Evolutionary conservation across 2,329 filamentous ascomycete genomes (phyloP), one percentile per base, ranked within the genome.

Genomic region (Aspergillus fumigatus): DNA sequence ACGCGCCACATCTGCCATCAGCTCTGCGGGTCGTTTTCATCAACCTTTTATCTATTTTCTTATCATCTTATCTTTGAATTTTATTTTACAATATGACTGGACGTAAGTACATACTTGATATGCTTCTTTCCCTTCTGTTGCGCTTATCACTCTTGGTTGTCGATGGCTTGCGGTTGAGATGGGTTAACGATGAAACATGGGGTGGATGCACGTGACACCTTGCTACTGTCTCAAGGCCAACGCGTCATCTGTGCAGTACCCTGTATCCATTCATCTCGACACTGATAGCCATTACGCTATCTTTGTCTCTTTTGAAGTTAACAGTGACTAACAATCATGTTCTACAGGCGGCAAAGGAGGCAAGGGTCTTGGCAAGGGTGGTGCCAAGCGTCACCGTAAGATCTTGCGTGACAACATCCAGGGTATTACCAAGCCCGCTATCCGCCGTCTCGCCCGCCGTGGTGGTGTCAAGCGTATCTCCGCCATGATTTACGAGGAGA

Each of bases 381-480:
- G 93, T 80, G 93, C 93, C 81, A 97, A 97, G 89, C 93, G 93
- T 80, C 93, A 97, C 83, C 88, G 93, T 74, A 97, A 97, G 90
- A 97, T 97, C 85, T 85, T 97, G 79, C 92, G 93, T 80, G 93
- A 97, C 89, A 97, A 97, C 89, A 97, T 97, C 77, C 92, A 97
- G 84, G 92, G 92, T 82, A 97, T 97, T 77, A 97, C 92, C 76
- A 97, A 97, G 89, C 93, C 92, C 70, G 92, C 92, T 70, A 97
- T 97, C 81, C 89, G 92, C 72, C 92, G 93, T 95, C 92, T 97
- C 76, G 92, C 92, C 64, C 92, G 92, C 82, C 92, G 92, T 95
- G 92, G 93, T 78, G 92, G 92, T 92, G 92, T 97, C 85, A 97
- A 97, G 90, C 92, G 92, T 96, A 97, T 97, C 74, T 96, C 92